These are phyloP conservation scores for Fusarium algeriense DNA, from an alignment of 2,329 filamentous ascomycete species.

Conservation along the genomic window DNA sequence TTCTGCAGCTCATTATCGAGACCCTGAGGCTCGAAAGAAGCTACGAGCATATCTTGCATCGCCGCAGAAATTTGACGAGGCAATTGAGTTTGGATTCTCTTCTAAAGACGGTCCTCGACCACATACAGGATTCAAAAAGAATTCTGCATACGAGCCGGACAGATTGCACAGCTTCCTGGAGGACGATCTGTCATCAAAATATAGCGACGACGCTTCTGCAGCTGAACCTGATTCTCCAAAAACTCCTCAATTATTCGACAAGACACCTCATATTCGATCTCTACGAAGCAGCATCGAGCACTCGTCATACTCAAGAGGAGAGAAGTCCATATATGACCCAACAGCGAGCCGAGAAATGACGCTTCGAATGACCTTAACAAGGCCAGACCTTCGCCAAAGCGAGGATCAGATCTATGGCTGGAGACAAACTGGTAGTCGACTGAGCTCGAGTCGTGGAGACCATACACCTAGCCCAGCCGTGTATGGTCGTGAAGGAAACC, in stretches of 20 bases:
- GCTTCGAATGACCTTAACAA: constrained; percentile 92
- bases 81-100: constrained; percentile 92
- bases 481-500: constrained; percentile 51
- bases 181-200: constrained; percentile 68
- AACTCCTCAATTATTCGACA: constrained; percentile 65
- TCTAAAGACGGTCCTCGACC: constrained; percentile 63
- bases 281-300: constrained; percentile 47
- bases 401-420: constrained; percentile 80
- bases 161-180: constrained; percentile 69
- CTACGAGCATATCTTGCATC: constrained; percentile 88
- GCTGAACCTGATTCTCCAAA: constrained; percentile 70
- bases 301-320: constrained; percentile 49
- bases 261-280: constrained; percentile 49
- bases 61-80: constrained; percentile 95
- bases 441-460: constrained; percentile 55
- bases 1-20: constrained; percentile 85
- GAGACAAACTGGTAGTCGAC: constrained; percentile 63
- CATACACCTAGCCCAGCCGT: constrained; percentile 37
- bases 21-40: constrained; percentile 88
- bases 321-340: constrained; percentile 63
- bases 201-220: constrained; percentile 67
- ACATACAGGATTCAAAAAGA: constrained; percentile 49
- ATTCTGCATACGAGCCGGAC: constrained; percentile 56
- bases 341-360: constrained; percentile 87
- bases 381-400: constrained; percentile 83